Evolutionary conservation across 1,139 yeast genomes (phyloP), one percentile per base, ranked within the genome.

Genomic region (Candida sanyaensis): DNA sequence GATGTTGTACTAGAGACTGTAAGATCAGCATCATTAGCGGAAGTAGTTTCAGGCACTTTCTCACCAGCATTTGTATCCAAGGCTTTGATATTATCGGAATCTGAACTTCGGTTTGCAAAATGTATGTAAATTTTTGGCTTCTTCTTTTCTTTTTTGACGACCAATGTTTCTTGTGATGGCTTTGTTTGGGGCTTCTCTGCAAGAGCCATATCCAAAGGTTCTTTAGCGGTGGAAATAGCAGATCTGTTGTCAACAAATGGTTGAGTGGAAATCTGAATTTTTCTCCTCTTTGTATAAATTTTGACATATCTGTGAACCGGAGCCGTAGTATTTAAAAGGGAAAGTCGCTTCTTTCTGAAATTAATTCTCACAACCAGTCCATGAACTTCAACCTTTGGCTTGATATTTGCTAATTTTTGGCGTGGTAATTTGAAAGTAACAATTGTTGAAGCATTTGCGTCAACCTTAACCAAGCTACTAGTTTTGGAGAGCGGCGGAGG

Each of bases 281-380:
- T 62, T 46, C 58, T 61, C 26, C 59, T 51, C 42, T 56, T 62
- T 6, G 68, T 62, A 10, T 54, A 50, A 11, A 71, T 69, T 45
- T 57, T 67, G 28, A 71, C 67, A 46, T 61, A 71, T 43, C 73
- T 53, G 36, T 47, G 50, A n/a, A 50, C 45, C 21, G 21, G 23
- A 37, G 32, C n/a, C 30, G 17, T 17, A n/a, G 27, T 28, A 5
- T 30, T 13, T 1, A n/a, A 6, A 24, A 10, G n/a, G 4, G 36
- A 30, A n/a, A 23, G 17, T 23, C 6, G 7, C 17, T n/a, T 13
- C n/a, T 27, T 21, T 5, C 27, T 24, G n/a, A 48, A 49, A 24
- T 43, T 50, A 23, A 52, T 44, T 3, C 43, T 47, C 4, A 50
- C 45, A 10, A 48, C 7, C 8, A 50, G 42, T 24, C 48, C 63